Evolutionary conservation across 805 yeast species (phyloP).

Genomic region (Kuraishia ogatae): DNA sequence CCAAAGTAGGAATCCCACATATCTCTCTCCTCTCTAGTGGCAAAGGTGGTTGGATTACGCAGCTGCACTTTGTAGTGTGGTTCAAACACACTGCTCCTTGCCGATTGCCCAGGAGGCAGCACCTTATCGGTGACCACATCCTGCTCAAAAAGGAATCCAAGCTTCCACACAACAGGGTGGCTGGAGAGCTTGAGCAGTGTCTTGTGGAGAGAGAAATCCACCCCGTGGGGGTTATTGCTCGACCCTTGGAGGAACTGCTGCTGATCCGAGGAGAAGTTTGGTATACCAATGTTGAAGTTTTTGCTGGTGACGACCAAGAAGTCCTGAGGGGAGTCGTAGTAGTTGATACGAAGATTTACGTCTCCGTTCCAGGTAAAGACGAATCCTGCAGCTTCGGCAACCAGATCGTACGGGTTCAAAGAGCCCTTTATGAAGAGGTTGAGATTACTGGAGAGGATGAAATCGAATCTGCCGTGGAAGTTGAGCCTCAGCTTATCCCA

Average conservation of each 20-base stretch:
- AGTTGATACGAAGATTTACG: constrained; percentile 54
- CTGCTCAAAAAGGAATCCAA: constrained; percentile 54
- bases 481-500: constrained; percentile 85
- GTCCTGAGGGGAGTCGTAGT: constrained; percentile 56
- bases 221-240: constrained; percentile 11
- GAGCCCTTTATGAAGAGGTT: constrained; percentile 66
- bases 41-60: constrained; percentile 42
- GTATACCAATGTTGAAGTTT: constrained; percentile 48
- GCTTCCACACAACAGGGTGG: constrained; percentile 59
- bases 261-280: constrained; percentile 31
- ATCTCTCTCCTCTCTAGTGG: constrained; percentile 27
- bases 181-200: constrained; percentile 56
- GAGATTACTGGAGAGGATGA: constrained; percentile 41
- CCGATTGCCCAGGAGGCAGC: constrained; percentile 36
- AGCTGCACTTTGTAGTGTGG: constrained; percentile 57
- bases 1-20: constrained; percentile 74
- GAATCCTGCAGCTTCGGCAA: constrained; percentile 68
- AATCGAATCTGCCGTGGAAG: constrained; percentile 66
- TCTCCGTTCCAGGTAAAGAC: constrained; percentile 60
- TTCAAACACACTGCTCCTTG: constrained; percentile 34
- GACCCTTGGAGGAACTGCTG: constrained; percentile 7
- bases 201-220: constrained; percentile 33
- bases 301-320: constrained; percentile 57
- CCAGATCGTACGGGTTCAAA: constrained; percentile 66
- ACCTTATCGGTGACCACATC: constrained; percentile 23